A percentile compares a stretch with the other conserved stretches of the same genome.
Conservation (phyloP, 208 protist species). For the Strigomonas culicis region DNA sequence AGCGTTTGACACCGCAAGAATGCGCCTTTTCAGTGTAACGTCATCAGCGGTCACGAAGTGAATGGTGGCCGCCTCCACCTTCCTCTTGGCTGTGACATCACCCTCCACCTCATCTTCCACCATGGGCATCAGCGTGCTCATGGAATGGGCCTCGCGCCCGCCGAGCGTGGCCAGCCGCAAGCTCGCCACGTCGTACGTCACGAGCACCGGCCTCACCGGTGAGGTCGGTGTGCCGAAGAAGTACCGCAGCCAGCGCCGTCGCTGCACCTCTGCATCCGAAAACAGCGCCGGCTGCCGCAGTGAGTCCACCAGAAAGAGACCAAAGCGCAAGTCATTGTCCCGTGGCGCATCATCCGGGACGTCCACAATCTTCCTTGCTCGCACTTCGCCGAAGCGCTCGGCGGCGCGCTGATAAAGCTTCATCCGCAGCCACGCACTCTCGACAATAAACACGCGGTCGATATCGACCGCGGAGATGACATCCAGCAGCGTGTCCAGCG, state of each 20-base stretch:
- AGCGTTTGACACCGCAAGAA: conserved; percentile 51
- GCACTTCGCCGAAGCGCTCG: conserved; percentile 21
- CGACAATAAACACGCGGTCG: conserved; percentile 65
- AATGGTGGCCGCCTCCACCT: conserved; percentile 28
- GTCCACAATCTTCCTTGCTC: conserved; percentile 10
- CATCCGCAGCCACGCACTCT: conserved; percentile 59
- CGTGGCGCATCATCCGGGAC: conserved; percentile 25
- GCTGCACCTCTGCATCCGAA: conserved; percentile 6
- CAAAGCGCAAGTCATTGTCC: conserved; percentile 25
- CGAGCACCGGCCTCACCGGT: conserved; percentile 32
- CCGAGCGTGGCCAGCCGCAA: conserved; percentile 49
- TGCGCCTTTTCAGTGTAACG: conserved; percentile 46
- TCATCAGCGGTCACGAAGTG: conserved; percentile 45
- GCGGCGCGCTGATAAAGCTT: conserved; percentile 57
- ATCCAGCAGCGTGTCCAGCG: conserved; percentile 54
- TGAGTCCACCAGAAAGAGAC: conserved; percentile 46
- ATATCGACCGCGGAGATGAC: conserved; percentile 42
- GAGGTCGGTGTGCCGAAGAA: conserved; percentile 57
- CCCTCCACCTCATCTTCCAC: conserved; percentile 36
- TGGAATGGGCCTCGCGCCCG: conserved; percentile 23
- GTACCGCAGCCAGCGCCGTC: conserved; percentile 63
- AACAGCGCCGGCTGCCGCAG: conserved; percentile 16
- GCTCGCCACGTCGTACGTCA: conserved; percentile 28
- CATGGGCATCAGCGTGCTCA: conserved; percentile 70
- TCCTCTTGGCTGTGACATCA: conserved; percentile 10